Base-by-base conservation (phyloP, 2,329 filamentous ascomycete genomes). In the Monosporascus sp. region DNA sequence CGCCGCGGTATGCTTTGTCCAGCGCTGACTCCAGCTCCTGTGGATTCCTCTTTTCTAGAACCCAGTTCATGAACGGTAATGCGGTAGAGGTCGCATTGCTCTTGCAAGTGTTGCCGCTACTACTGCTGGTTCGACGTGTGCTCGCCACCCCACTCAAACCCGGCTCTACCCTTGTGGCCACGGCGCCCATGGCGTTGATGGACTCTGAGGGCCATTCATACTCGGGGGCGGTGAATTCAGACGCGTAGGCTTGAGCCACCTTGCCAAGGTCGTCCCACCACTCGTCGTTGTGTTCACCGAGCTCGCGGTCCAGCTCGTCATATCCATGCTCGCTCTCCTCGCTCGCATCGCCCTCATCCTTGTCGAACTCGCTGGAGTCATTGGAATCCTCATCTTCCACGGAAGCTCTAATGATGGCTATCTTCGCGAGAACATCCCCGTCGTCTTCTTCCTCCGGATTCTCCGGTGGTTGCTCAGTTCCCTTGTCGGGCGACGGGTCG, bases 251-350 rank as follows among this genome's bases (percentile, higher is more conserved):
- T 24, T 46, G 43, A 1, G 43, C 43, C 22, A 46, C 22, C n/a
- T 46, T 28, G 43, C 43, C 51, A 5, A 57, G 46, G 7, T 51
- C 49, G n/a, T 50, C 49, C 55, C 55, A 57, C 49, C 55, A 49
- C 31, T 49, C 48, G 28, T 52, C 53, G 35, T 44, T 40, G 38
- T n/a, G 24, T 2, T 46, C 41, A 6, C 22, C 20, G 18, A 35
- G 11, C 31, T 35, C 31, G 11, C 11, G 9, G 4, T 24, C 40
- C 18, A 14, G 7, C 17, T 20, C 40, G 8, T 14, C 40, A 20
- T 43, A 14, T 6, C 3, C 40, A 43, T 43, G 18, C 7, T 24
- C 40, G 22, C 14, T 20, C 7, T 14, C 18, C 11, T 43, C 40
- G 1, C 9, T 20, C 18, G 11, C 20, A 14, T 43, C 20, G 11